Percentiles rank a stretch among this genome's conserved stretches.
Conservation (phyloP, 2,329 filamentous ascomycete species). For the Talaromyces sp. region DNA sequence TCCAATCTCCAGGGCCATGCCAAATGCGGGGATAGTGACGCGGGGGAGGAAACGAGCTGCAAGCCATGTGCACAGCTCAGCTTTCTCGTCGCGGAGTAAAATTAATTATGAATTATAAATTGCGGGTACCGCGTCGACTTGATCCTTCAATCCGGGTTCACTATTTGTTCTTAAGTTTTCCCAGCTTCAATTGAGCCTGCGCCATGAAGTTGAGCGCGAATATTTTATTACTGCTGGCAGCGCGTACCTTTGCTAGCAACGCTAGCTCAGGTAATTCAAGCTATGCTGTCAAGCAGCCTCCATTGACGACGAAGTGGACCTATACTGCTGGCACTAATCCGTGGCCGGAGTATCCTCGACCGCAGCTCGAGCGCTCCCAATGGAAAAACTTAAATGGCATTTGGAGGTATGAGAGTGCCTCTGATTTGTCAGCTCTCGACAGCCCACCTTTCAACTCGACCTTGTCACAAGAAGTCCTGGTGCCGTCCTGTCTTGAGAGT, state of each 20-base stretch:
- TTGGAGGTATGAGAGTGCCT: conserved; percentile 41
- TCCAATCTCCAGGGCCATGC: neutral
- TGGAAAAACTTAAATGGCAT: conserved; percentile 47
- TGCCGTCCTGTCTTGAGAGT: conserved; percentile 52
- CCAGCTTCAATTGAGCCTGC: neutral
- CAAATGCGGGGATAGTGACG: neutral
- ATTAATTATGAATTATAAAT: no score
- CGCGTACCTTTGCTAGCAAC: neutral
- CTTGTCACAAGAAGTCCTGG: conserved; percentile 41
- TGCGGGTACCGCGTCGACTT: no score
- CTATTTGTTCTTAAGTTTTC: neutral
- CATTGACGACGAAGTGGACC: conserved; percentile 42
- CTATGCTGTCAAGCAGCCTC: conserved; percentile 37
- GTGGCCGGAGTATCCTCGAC: conserved; percentile 47
- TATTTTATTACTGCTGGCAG: neutral
- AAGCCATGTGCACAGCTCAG: neutral
- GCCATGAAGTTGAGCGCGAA: neutral
- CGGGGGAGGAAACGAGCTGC: neutral
- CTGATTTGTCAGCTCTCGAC: conserved; percentile 31
- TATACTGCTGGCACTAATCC: conserved; percentile 42
- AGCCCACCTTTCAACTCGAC: conserved; percentile 41
- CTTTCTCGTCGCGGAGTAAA: no score
- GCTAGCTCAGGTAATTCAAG: neutral
- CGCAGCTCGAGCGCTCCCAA: conserved; percentile 39
- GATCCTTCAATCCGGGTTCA: neutral